Conservation (phyloP, 805 yeast genomes). For the Monosporozyma solicola region DNA sequence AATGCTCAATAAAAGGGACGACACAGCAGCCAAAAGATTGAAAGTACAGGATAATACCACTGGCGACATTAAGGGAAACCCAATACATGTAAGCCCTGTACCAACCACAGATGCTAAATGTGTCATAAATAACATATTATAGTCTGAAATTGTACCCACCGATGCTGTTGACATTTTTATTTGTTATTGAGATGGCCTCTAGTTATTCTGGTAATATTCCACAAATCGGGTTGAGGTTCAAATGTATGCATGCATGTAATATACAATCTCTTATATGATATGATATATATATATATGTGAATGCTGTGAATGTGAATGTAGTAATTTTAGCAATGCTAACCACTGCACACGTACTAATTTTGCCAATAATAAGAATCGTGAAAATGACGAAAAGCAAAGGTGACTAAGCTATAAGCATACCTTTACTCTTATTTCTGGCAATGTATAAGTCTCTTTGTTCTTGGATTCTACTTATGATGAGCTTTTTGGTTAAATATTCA, state of each 20-base stretch:
- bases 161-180: not conserved
- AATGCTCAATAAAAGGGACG: not conserved
- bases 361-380: not conserved
- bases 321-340: not conserved
- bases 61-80: not conserved
- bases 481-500: slow-evolving; percentile 55
- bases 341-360: not conserved
- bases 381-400: not conserved
- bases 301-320: not conserved
- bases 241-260: not conserved
- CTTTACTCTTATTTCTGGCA: slow-evolving; percentile 80
- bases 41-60: not conserved
- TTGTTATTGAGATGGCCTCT: not conserved
- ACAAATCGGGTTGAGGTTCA: not conserved
- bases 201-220: not conserved
- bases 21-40: not conserved
- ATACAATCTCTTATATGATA: not conserved
- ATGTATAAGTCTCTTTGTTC: slow-evolving; percentile 61
- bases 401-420: slow-evolving; percentile 37
- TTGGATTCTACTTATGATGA: slow-evolving; percentile 68
- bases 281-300: not conserved
- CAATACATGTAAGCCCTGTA: not conserved
- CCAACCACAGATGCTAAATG: not conserved
- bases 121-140: not conserved
- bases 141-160: not conserved